Evolutionary conservation across 2,329 filamentous ascomycete genomes (phyloP).

Genomic region (Aaosphaeria pasadenensis): DNA sequence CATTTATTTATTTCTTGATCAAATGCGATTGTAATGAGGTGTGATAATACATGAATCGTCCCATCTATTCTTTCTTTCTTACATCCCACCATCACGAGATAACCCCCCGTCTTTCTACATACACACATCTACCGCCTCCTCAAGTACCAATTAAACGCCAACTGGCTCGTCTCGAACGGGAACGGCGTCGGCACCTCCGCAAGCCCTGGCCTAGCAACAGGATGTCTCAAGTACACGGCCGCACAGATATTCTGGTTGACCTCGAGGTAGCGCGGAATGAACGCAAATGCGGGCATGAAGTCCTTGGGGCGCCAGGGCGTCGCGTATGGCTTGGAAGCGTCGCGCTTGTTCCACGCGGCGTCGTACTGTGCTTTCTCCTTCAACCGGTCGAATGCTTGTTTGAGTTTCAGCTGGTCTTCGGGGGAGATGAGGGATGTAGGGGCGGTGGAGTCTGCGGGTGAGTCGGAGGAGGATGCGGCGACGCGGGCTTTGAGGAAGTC

Average conservation of each 20-base stretch:
- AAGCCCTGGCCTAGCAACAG: constrained; percentile 77
- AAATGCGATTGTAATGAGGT: too few species aligned
- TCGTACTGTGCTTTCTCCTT: constrained; percentile 74
- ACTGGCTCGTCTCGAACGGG: constrained; percentile 63
- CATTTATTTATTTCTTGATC: too few species aligned
- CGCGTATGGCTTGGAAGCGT: constrained; percentile 66
- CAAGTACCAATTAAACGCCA: constrained; percentile 94
- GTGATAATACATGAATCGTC: neutral
- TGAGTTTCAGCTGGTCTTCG: constrained; percentile 59
- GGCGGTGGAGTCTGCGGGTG: constrained; percentile 4
- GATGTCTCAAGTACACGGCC: constrained; percentile 91
- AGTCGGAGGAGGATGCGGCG: neutral
- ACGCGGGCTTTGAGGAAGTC: constrained; percentile 39
- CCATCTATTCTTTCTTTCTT: neutral
- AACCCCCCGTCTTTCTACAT: neutral
- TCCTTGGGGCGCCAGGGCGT: constrained; percentile 87
- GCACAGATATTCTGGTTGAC: constrained; percentile 97
- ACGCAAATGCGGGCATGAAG: constrained; percentile 89
- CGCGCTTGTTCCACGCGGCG: constrained; percentile 52
- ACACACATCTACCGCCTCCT: constrained; percentile 61
- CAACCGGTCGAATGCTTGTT: constrained; percentile 55
- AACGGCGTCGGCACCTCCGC: constrained; percentile 80
- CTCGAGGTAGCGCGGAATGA: constrained; percentile 92
- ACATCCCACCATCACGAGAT: neutral
- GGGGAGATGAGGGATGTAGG: constrained; percentile 23